Conservation (phyloP, 768 basidiomycete genomes). For the Russula compacta region DNA sequence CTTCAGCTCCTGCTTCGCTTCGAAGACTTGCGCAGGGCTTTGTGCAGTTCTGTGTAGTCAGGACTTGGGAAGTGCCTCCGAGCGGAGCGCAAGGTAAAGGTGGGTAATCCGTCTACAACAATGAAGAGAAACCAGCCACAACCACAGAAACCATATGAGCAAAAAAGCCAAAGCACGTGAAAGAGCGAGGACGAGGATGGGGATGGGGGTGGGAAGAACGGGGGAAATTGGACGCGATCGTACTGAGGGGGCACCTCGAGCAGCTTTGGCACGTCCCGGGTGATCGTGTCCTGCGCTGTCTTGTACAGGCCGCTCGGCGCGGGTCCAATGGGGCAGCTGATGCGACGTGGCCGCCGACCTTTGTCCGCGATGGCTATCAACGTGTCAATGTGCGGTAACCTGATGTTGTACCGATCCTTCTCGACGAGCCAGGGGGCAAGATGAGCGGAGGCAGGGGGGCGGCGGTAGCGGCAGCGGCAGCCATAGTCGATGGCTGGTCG, state of each 20-base stretch:
- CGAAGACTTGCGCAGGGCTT: neutral
- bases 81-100: neutral
- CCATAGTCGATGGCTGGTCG: neutral
- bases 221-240: neutral
- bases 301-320: conserved; percentile 12
- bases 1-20: neutral
- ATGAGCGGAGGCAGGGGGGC: neutral
- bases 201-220: neutral
- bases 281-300: conserved; percentile 8
- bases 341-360: conserved; percentile 3
- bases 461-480: neutral
- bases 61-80: neutral
- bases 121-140: neutral
- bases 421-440: conserved; percentile 6
- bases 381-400: conserved; percentile 5
- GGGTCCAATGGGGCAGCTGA: neutral
- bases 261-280: conserved; percentile 7
- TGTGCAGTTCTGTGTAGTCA: neutral
- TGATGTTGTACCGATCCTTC: neutral
- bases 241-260: conserved; percentile 1
- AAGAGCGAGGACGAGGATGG: neutral
- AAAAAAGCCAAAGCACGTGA: neutral
- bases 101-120: neutral
- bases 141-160: neutral
- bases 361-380: conserved; percentile 8